Base-by-base conservation (phyloP, 2,329 filamentous ascomycete genomes). In the Hirsutella thompsonii region DNA sequence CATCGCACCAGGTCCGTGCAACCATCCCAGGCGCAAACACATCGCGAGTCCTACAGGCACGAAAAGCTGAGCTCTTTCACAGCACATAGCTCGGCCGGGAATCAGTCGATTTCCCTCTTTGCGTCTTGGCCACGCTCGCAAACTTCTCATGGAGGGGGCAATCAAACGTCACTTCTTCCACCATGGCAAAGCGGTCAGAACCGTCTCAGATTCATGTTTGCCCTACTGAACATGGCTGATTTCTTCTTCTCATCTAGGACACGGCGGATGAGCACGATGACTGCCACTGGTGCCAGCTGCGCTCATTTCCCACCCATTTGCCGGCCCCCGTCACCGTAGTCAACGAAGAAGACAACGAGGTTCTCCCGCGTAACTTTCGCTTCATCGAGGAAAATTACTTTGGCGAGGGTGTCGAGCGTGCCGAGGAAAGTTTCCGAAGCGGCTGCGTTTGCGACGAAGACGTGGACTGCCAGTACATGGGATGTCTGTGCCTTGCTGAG, bases 401-500 rank as follows among this genome's bases (percentile, higher is more conserved):
- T 1, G 62, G 72, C 3, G 50, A 69, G 1, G 81, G 75, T 18
- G 79, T 90, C 0, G 57, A 71, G 35, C 66, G 70, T 11, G 73
- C 73, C 4, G 73, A 74, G 45, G 63, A 66, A 37, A 80, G 70
- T 21, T 83, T 85, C 41, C 72, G 78, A 46, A 70, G 69, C 41
- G 85, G 85, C 3, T 93, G 86, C 54, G 61, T 72, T 37, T 93
- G 86, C 52, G 57, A 52, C 1, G 62, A 72, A 2, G 68, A 76
- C 38, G 68, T 72, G 51, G 71, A 76, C 3, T 89, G 85, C 54
- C 78, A 83, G 54, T 84, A 79, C 49, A 67, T 64, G 30, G 66
- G 62, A 20, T 93, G 86, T 54, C 66, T 70, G 9, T 92, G 85
- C 47, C 68, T 88, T n/a, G 79, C 74, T 20, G 73, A 79, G 9